Evolutionary conservation across 2,329 filamentous ascomycete genomes (phyloP).

Genomic region (Myriosclerotinia duriaeana): DNA sequence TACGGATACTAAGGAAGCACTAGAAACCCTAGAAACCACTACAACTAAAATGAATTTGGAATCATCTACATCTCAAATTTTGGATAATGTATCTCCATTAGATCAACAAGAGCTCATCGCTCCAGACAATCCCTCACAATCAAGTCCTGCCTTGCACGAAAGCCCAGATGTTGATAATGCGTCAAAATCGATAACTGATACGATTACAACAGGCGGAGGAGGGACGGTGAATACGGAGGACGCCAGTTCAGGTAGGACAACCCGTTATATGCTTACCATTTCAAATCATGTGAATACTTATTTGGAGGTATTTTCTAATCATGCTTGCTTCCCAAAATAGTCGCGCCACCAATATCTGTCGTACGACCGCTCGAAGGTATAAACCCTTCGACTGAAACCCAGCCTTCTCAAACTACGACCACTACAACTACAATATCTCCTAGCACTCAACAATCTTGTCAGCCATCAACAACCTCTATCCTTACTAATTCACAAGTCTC

Average conservation of each 20-base stretch:
- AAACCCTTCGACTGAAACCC: conserved; percentile 10
- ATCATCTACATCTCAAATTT: conserved; percentile 18
- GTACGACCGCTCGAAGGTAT: conserved; percentile 19
- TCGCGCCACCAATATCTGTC: conserved; percentile 19
- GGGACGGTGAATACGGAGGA: conserved; percentile 13
- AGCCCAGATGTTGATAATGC: conserved; percentile 3
- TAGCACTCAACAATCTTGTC: conserved; percentile 15
- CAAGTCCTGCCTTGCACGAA: conserved; percentile 1
- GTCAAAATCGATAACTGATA: conserved; percentile 5
- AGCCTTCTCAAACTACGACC: conserved; percentile 20
- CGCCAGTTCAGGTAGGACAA: conserved; percentile 15
- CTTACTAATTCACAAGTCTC: conserved; percentile 22
- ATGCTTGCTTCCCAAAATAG: conserved; percentile 20
- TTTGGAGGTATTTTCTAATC: conserved; percentile 12
- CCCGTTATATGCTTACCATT: not conserved
- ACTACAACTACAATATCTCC: conserved; percentile 17
- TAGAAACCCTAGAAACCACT: not conserved
- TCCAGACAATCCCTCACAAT: not conserved
- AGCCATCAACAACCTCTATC: conserved; percentile 21
- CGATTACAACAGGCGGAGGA: not conserved
- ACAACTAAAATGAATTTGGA: conserved; percentile 26
- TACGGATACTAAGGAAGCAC: conserved; percentile 5
- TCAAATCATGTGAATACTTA: conserved; percentile 17
- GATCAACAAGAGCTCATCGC: conserved; percentile 15
- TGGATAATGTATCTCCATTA: conserved; percentile 11